Evolutionary conservation across 2,329 filamentous ascomycete species (phyloP), one percentile per base, ranked within the genome.

Genomic region (Colletotrichum sp.): DNA sequence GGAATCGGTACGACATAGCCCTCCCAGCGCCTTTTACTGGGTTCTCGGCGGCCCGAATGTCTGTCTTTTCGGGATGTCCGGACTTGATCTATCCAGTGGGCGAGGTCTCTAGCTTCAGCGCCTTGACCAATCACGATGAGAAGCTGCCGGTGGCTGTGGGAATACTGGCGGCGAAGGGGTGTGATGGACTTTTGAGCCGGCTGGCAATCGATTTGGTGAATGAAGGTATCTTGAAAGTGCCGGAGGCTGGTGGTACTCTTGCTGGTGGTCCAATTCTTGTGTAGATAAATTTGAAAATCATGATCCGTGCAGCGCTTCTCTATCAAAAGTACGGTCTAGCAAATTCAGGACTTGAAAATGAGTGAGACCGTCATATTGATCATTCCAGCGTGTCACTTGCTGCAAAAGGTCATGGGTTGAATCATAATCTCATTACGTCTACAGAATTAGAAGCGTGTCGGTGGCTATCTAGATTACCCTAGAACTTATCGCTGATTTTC

Each of bases 281-380:
- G 43, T 52, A 52, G 43, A 52, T 22, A 13, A 52, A 13, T 22
- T n/a, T n/a, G n/a, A n/a, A n/a, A n/a, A n/a, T n/a, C 15, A 22
- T 22, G 10, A 25, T 52, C n/a, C 1, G 12, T 10, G 22, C 18
- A 48, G 18, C 18, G 39, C 39, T 6, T 6, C 18, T n/a, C 5
- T 12, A n/a, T 2, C 0, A 43, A n/a, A 43, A 43, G 36, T 5
- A 43, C 5, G 9, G 18, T 43, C 39, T 43, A n/a, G 1, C 0
- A n/a, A 43, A n/a, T 12, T 43, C 0, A n/a, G 2, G 0, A 43
- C 3, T 12, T 48, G 1, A n/a, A 48, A 43, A n/a, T 4, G 18
- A 48, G 39, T 3, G 39, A 48, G 18, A 1, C 5, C n/a, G 18
- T 48, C 5, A n/a, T 18, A 3, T 48, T n/a, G 18, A n/a, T 48